Evolutionary conservation across 2,329 filamentous ascomycete genomes (phyloP).

Genomic region (Sarocladiaceae sp.): DNA sequence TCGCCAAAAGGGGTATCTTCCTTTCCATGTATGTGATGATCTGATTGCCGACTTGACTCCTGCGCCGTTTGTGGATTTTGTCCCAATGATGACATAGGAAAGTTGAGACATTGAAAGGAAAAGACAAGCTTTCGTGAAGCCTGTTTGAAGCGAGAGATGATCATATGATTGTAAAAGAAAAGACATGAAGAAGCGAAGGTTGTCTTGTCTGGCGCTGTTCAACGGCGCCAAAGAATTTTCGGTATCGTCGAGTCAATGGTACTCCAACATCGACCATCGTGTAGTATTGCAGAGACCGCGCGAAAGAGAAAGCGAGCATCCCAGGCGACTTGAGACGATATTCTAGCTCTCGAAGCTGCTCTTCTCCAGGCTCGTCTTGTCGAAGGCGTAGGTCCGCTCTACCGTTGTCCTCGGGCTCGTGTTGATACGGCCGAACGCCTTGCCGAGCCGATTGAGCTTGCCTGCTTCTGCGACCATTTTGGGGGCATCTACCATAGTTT

Average conservation of each 20-base stretch:
- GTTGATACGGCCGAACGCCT: conserved; percentile 50
- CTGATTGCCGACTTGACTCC: conserved; percentile 5
- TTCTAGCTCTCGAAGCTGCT: conserved; percentile 35
- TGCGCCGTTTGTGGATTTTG: neutral
- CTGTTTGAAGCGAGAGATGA: neutral
- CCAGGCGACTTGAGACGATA: neutral
- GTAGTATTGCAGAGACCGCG: neutral
- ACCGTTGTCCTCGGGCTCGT: conserved; percentile 47
- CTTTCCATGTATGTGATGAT: neutral
- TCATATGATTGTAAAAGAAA: neutral
- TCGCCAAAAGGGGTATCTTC: conserved; percentile 7
- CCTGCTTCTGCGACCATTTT: conserved; percentile 31
- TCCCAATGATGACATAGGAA: neutral
- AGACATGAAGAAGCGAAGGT: neutral
- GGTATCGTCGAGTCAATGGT: no score
- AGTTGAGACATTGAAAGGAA: neutral
- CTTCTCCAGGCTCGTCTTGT: conserved; percentile 45
- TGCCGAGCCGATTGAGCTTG: conserved; percentile 51
- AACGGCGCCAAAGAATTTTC: no score
- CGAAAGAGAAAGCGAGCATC: neutral
- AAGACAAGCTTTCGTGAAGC: neutral
- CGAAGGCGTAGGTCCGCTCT: conserved; percentile 17
- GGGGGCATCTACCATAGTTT: conserved; percentile 46
- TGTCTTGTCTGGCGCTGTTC: neutral
- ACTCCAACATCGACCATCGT: no score